Conservation (phyloP, 78 protist species). For the Planoprotostelium fungivorum region DNA sequence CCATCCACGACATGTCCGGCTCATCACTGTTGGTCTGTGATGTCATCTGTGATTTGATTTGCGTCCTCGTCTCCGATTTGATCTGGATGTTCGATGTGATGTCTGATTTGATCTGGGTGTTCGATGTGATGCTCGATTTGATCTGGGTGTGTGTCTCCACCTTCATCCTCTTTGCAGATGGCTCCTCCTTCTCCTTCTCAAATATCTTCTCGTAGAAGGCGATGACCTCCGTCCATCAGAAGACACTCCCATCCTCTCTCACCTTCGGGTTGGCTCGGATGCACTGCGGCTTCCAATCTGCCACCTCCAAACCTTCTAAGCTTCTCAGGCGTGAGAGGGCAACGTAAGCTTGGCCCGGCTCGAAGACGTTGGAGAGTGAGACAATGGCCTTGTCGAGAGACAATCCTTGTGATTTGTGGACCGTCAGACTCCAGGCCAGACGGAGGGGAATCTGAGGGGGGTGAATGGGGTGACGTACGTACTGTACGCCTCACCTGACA, state of each 20-base stretch:
- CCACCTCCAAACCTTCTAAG: conserved; percentile 53
- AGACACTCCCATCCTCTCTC: not conserved
- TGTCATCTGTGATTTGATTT: too few species aligned
- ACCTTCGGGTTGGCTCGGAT: not conserved
- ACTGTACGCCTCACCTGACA: not conserved
- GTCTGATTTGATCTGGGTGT: too few species aligned
- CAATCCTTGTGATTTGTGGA: conserved; percentile 92
- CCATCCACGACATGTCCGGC: too few species aligned
- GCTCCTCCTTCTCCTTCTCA: too few species aligned
- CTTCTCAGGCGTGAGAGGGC: conserved; percentile 80
- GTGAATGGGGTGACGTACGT: not conserved
- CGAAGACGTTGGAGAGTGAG: conserved; percentile 63
- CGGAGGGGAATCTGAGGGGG: conserved; percentile 78
- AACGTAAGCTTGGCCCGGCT: conserved; percentile 87
- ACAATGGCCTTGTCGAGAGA: conserved; percentile 71
- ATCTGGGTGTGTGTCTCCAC: too few species aligned
- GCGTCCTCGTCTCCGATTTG: too few species aligned
- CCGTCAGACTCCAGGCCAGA: conserved; percentile 90
- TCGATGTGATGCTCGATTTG: too few species aligned
- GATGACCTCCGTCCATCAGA: not conserved
- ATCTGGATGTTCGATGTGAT: too few species aligned
- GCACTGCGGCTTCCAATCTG: not conserved
- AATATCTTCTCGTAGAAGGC: not conserved
- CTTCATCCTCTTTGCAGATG: too few species aligned
- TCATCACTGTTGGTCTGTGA: too few species aligned